phyloP scores from a whole-genome alignment of 345 rosid genomes.

The Excoecaria agallocha region DNA sequence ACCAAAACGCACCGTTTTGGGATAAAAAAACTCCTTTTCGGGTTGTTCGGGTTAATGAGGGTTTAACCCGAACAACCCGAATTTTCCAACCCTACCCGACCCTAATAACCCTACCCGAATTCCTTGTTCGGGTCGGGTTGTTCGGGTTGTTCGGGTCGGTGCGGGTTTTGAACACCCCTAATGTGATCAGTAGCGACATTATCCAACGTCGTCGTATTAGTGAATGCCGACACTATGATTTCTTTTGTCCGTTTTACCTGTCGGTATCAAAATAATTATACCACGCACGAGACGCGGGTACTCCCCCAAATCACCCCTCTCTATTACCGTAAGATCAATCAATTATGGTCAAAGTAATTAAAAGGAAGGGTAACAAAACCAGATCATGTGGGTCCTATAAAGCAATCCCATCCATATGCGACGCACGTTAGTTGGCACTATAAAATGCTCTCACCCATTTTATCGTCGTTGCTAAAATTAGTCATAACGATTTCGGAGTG shows the following conservation, averaged over 20 bases:
- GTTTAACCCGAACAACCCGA: too few species aligned
- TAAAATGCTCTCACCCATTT: background rate
- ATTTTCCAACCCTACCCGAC: too few species aligned
- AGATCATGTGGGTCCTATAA: background rate
- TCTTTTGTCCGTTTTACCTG: slow-evolving; percentile 34
- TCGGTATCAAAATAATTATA: slow-evolving; percentile 35
- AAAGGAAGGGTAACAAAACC: slow-evolving; percentile 26
- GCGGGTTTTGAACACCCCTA: too few species aligned
- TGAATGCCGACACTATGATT: slow-evolving; percentile 12
- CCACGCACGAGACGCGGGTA: background rate
- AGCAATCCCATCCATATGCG: background rate
- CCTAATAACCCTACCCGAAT: too few species aligned
- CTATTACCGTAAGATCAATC: slow-evolving; percentile 37
- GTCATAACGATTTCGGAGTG: background rate
- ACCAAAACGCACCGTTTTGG: too few species aligned
- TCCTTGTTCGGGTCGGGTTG: too few species aligned
- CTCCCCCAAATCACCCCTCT: too few species aligned
- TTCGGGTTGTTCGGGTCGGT: too few species aligned
- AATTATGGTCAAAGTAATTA: background rate
- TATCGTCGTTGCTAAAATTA: background rate
- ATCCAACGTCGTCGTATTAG: slow-evolving; percentile 24
- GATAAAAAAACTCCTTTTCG: too few species aligned
- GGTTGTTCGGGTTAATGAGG: too few species aligned
- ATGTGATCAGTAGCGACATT: background rate
- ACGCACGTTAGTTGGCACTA: slow-evolving; percentile 5